Base-by-base conservation (phyloP, 805 yeast genomes). In the Clavispora santaluciae region DNA sequence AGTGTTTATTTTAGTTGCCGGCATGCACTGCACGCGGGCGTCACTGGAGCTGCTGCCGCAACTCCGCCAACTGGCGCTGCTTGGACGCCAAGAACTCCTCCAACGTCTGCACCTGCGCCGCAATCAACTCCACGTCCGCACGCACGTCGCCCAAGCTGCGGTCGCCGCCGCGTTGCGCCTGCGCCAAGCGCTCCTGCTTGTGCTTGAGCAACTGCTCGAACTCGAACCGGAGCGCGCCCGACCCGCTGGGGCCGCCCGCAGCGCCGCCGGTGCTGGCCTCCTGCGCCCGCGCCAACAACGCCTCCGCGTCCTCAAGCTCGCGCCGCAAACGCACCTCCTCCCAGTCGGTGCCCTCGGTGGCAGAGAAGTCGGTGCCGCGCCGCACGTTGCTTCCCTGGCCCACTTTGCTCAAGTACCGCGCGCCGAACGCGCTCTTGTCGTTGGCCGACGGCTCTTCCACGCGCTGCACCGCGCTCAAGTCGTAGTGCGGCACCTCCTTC, bases 291-390 rank as follows among this genome's bases (percentile, higher is more conserved):
- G 64, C 68, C 41, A 86, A 73, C 50, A 80, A 72, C n/a, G 69
- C 63, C 52, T 89, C 95, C 36, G 90, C 63, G 46, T 86, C 86
- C 10, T 80, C 73, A 45, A 91, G 70, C 57, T 89, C 91, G 46
- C 90, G 76, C 63, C 81, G 80, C 49, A 89, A 73, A 51, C 93
- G 75, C 12, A 84, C 95, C 54, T 84, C 88, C 60, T 90, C 97
- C 95, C 97, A 88, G 55, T 89, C 96, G 2, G 88, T 80, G n/a
- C 83, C 89, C 52, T 77, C 76, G 4, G 79, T 82, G 1, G 79
- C 73, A 4, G 83, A 76, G 57, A 84, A 83, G 57, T 86, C 90
- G 0, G 89, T 81, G 5, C 88, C 89, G 22, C 63, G 62, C 23
- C 56, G 60, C 4, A 69, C 54, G 35, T 57, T 63, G 22, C 63